A percentile compares a stretch with the other conserved stretches of the same genome.
phyloP scores from a whole-genome alignment of 2,329 filamentous ascomycete genomes.

The Aureobasidium namibiae region DNA sequence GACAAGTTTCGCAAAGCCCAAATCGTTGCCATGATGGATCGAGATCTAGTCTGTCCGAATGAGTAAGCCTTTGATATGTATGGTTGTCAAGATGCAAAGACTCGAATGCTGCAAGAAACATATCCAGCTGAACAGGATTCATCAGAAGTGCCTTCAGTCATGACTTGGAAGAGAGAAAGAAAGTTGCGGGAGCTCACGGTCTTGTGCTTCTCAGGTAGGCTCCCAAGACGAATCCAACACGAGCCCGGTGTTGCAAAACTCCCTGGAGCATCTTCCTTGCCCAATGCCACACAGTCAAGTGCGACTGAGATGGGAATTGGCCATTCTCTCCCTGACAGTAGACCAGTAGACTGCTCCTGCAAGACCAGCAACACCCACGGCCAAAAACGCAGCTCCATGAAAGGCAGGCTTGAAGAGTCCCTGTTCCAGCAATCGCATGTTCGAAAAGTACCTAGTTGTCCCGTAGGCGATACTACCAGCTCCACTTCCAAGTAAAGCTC shows the following conservation, averaged over 20 bases:
- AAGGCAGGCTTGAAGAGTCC: conserved; percentile 34
- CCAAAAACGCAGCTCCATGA: conserved; percentile 22
- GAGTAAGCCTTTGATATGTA: neutral
- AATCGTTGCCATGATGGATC: neutral
- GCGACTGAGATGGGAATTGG: neutral
- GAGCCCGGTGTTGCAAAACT: neutral
- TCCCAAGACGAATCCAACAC: neutral
- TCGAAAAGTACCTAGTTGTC: conserved; percentile 40
- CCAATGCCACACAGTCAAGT: no score
- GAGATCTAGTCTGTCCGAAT: neutral
- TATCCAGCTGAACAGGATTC: neutral
- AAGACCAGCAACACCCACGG: conserved; percentile 24
- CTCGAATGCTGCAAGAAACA: neutral
- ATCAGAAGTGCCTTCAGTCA: neutral
- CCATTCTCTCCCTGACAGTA: neutral
- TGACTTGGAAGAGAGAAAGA: neutral
- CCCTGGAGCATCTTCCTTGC: no score
- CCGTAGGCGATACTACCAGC: conserved; percentile 41
- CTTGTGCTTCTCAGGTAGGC: neutral
- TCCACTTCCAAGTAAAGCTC: conserved; percentile 37
- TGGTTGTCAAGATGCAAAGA: neutral
- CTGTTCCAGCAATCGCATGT: conserved; percentile 33
- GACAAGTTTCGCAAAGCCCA: neutral
- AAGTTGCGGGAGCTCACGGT: neutral
- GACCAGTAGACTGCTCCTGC: conserved; percentile 20